These are phyloP conservation scores for Neonectria neomacrospora DNA, from an alignment of 2,329 filamentous ascomycete genomes.

Conservation along the genomic window DNA sequence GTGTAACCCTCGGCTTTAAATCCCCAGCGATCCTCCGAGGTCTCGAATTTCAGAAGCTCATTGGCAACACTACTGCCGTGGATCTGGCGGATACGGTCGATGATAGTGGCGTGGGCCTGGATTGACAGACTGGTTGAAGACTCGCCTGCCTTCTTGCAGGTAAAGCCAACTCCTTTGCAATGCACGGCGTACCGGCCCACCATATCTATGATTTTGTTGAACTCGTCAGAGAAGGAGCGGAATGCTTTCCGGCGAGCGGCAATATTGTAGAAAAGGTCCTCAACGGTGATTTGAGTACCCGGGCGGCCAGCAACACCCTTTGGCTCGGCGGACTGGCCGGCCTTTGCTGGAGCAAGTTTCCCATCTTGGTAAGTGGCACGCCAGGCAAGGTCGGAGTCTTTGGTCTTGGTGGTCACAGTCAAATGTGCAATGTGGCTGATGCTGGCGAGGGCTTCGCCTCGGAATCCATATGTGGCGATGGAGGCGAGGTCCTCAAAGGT, in stretches of 20 bases:
- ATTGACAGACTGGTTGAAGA: constrained; percentile 84
- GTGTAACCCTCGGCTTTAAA: constrained; percentile 85
- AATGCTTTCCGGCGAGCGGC: constrained; percentile 90
- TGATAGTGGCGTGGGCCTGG: constrained; percentile 74
- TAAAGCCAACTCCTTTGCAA: constrained; percentile 90
- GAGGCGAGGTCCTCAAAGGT: constrained; percentile 90
- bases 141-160: constrained; percentile 96
- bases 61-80: constrained; percentile 87
- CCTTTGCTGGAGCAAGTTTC: constrained; percentile 83
- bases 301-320: constrained; percentile 87
- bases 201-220: constrained; percentile 96
- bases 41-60: constrained; percentile 82
- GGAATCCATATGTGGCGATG: constrained; percentile 97
- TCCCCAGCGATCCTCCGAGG: constrained; percentile 80
- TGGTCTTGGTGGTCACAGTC: constrained; percentile 92
- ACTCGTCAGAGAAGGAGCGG: constrained; percentile 91
- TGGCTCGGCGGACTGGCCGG: constrained; percentile 86
- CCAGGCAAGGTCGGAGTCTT: constrained; percentile 89
- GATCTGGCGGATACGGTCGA: constrained; percentile 90
- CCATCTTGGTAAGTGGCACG: constrained; percentile 88
- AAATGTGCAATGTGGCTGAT: constrained; percentile 99
- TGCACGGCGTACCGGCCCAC: constrained; percentile 94
- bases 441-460: constrained; percentile 93
- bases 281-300: constrained; percentile 95
- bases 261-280: constrained; percentile 97